These are phyloP conservation scores for Polysphondylium violaceum DNA, from an alignment of 78 protist species.

Conservation along the genomic window DNA sequence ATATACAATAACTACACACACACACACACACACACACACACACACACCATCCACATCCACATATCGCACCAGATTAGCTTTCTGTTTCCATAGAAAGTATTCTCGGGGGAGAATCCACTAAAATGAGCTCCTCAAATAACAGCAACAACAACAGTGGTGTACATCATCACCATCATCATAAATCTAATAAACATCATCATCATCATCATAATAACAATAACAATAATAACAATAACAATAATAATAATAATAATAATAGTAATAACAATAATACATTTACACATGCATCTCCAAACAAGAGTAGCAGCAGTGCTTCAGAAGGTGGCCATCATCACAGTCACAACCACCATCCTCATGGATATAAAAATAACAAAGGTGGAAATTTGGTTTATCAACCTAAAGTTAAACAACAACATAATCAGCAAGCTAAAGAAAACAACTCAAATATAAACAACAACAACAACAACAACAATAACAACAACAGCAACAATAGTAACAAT, in stretches of 20 bases:
- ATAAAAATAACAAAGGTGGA: neutral
- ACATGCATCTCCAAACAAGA: neutral
- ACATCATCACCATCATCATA: neutral
- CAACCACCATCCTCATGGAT: neutral
- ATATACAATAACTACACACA: too few relatives aligned
- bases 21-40: too few relatives aligned
- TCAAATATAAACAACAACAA: neutral
- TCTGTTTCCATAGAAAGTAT: neutral
- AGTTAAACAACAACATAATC: neutral
- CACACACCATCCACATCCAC: too few relatives aligned
- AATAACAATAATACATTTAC: neutral
- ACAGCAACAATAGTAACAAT: neutral
- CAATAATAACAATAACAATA: constrained; percentile 1
- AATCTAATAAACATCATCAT: constrained; percentile 3
- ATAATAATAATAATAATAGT: constrained; percentile 1
- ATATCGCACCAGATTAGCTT: too few relatives aligned
- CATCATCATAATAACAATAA: constrained; percentile 19
- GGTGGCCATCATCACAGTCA: neutral
- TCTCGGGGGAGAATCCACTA: neutral
- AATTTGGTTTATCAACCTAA: constrained; percentile 20
- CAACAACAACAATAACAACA: neutral
- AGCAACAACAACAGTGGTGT: neutral
- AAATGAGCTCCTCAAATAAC: neutral
- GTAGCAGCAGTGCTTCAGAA: neutral
- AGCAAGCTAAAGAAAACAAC: neutral